A percentile compares a stretch with the other conserved stretches of the same genome.
Conservation (phyloP, 2,329 filamentous ascomycete species). For the Xylariales sp. region DNA sequence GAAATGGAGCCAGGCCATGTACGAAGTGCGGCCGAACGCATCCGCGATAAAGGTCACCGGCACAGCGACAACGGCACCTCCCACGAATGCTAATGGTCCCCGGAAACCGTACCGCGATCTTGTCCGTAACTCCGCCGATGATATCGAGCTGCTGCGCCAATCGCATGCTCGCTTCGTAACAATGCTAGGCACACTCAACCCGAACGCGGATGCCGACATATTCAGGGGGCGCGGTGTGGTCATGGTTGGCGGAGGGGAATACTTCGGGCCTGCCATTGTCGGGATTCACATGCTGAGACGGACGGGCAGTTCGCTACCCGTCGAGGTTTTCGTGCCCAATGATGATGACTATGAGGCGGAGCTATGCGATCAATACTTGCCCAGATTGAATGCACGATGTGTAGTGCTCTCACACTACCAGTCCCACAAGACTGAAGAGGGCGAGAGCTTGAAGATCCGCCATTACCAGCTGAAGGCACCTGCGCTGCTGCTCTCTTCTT, state of each 20-base stretch:
- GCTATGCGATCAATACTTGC: constrained; percentile 32
- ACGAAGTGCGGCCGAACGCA: not conserved
- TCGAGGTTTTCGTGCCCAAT: constrained; percentile 35
- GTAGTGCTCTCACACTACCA: constrained; percentile 37
- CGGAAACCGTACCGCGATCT: constrained; percentile 5
- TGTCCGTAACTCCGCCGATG: not conserved
- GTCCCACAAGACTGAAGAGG: constrained; percentile 21
- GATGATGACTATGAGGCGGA: constrained; percentile 30
- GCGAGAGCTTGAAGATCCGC: constrained; percentile 22
- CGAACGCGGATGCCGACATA: not conserved
- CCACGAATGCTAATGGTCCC: not conserved
- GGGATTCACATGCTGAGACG: constrained; percentile 35
- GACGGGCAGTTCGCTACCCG: constrained; percentile 31
- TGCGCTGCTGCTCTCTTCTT: constrained; percentile 44
- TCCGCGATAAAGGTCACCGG: not conserved
- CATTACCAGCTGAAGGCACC: constrained; percentile 44
- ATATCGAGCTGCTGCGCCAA: constrained; percentile 1
- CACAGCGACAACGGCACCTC: constrained; percentile 1
- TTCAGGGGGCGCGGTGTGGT: constrained; percentile 10
- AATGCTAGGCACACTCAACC: not conserved
- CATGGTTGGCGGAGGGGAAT: constrained; percentile 17
- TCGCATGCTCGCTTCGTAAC: constrained; percentile 1
- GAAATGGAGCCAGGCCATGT: constrained; percentile 8
- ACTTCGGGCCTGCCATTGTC: constrained; percentile 33
- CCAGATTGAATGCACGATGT: constrained; percentile 33